Evolutionary conservation across 1,139 yeast species (phyloP).

Genomic region (Torulaspora pretoriensis): DNA sequence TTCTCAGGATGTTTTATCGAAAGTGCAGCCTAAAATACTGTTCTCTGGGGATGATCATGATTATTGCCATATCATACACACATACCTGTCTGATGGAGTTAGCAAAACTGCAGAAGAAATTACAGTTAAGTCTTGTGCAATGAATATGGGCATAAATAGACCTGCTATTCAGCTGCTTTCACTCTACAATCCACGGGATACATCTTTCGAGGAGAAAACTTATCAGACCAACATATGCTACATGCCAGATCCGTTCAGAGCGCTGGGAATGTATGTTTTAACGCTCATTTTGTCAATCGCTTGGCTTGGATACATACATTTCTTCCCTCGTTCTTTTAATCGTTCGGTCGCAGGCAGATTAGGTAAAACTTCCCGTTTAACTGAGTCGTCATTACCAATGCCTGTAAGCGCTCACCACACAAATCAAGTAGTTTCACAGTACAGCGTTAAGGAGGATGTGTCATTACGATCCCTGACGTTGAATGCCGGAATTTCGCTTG

Average conservation of each 20-base stretch:
- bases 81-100: conserved; percentile 39
- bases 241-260: conserved; percentile 63
- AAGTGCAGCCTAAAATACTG: conserved; percentile 59
- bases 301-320: conserved; percentile 19
- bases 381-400: conserved; percentile 15
- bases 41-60: conserved; percentile 98
- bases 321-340: conserved; percentile 25
- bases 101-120: conserved; percentile 56
- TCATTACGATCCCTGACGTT: conserved; percentile 7
- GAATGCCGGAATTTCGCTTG: conserved; percentile 9
- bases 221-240: conserved; percentile 45
- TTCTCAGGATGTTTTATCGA: conserved; percentile 52
- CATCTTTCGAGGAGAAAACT: conserved; percentile 17
- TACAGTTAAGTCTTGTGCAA: conserved; percentile 82
- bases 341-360: conserved; percentile 15
- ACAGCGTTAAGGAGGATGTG: conserved; percentile 11
- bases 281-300: conserved; percentile 28
- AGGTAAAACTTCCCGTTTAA: conserved; percentile 9
- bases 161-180: conserved; percentile 88
- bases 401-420: conserved; percentile 16
- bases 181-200: conserved; percentile 47
- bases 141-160: conserved; percentile 81
- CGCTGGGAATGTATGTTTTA: conserved; percentile 43
- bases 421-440: background rate
- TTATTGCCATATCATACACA: conserved; percentile 75